Conservation (phyloP, 176 grass and related monocot species). For the Cocos nucifera region DNA sequence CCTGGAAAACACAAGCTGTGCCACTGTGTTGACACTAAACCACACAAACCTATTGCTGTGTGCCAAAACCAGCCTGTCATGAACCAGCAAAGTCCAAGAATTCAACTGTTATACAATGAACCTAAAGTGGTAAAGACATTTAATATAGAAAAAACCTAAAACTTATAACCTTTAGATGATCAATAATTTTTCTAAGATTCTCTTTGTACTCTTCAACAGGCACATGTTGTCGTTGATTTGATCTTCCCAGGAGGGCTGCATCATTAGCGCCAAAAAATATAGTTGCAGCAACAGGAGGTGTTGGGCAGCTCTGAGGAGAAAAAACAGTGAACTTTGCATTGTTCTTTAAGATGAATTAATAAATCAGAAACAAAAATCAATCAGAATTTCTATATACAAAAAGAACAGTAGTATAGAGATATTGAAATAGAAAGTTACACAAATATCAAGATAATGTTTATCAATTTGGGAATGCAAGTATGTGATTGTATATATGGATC, state of each 20-base stretch:
- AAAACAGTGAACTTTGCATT: neutral
- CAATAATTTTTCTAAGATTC: constrained; percentile 56
- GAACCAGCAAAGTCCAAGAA: too few species aligned
- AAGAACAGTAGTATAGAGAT: too few species aligned
- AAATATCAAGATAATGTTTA: too few species aligned
- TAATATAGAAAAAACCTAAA: neutral
- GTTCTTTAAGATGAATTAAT: neutral
- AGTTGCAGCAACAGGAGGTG: constrained; percentile 34
- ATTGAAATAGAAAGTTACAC: too few species aligned
- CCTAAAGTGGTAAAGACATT: constrained; percentile 1
- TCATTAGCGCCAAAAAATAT: constrained; percentile 94
- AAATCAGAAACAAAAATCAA: neutral
- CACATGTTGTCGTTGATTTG: constrained; percentile 54
- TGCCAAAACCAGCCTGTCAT: too few species aligned
- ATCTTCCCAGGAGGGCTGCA: constrained; percentile 48
- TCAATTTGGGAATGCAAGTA: too few species aligned
- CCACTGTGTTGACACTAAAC: too few species aligned
- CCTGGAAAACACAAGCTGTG: too few species aligned
- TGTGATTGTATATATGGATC: too few species aligned
- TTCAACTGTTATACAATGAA: neutral
- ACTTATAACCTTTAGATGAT: constrained; percentile 49
- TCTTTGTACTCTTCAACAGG: constrained; percentile 65
- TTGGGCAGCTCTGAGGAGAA: constrained; percentile 26
- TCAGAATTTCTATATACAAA: neutral
- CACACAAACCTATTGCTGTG: too few species aligned